Base-by-base conservation (phyloP, 441 rosid species). In the Aleurites moluccanus region DNA sequence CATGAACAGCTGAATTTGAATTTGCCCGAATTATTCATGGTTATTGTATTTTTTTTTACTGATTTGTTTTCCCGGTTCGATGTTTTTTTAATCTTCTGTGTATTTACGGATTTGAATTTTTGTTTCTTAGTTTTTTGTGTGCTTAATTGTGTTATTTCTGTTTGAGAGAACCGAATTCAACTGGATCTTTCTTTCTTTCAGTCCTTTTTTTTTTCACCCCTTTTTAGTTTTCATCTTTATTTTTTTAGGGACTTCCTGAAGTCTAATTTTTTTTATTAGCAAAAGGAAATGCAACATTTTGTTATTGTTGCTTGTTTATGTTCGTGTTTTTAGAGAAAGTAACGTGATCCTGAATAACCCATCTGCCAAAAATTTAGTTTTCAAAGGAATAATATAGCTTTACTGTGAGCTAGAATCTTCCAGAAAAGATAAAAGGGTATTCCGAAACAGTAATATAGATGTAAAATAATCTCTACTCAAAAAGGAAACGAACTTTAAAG, bases 101-200 rank as follows among this genome's bases (percentile, higher is more conserved):
- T n/a, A n/a, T n/a, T n/a, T 38, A 23, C 23, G 21, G 64, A 57
- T 47, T 57, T n/a, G 1, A 16, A 21, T 25, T 28, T 33, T 14
- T n/a, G n/a, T 50, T 13, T 45, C 10, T 25, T 20, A 13, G 11
- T 35, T 23, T 18, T 59, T 25, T 35, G 20, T 42, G 9, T 16
- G 18, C 21, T 63, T 42, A 1, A 25, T n/a, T n/a, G 0, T 6
- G 1, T 69, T 30, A 7, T 64, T 63, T 65, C n/a, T 47, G 45
- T 35, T 6, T 9, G 27, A 25, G 60, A 33, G n/a, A 10, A 33
- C 18, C n/a, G 47, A 40, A 49, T 40, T 55, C 25, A 14, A 55
- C 60, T 55, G 72, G 27, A 71, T 65, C 56, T 71, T 27, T 6
- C 67, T 44, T 53, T 27, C 57, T 28, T 63, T 50, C 50, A 3